Conservation (phyloP, 2,329 filamentous ascomycete genomes). For the Neopestalotiopsis rosae region DNA sequence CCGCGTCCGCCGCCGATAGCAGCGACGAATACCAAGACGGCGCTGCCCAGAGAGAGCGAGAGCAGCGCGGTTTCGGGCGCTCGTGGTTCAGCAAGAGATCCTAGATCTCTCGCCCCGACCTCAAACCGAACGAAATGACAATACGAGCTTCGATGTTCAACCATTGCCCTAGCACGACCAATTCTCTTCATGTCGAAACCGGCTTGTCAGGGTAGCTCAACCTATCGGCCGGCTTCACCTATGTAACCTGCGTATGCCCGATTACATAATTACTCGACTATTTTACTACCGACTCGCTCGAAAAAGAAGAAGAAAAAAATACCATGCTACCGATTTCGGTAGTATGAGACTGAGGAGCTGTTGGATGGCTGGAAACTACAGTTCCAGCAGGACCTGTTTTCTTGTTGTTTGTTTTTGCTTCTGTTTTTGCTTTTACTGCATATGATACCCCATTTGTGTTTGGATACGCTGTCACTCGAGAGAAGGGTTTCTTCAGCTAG, state of each 20-base stretch:
- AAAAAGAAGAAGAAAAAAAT: neutral
- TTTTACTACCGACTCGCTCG: neutral
- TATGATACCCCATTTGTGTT: constrained; percentile 62
- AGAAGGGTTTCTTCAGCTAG: constrained; percentile 19
- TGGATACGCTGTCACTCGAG: constrained; percentile 57
- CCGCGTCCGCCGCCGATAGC: constrained; percentile 42
- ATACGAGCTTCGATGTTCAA: constrained; percentile 34
- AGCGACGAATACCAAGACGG: constrained; percentile 60
- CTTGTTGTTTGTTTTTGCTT: constrained; percentile 19
- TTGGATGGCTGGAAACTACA: too few relatives aligned
- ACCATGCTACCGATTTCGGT: neutral
- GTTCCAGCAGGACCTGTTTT: constrained; percentile 6
- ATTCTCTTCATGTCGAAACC: neutral
- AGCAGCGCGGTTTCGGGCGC: constrained; percentile 63
- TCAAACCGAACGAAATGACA: neutral
- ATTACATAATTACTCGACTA: constrained; percentile 19
- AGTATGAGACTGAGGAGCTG: neutral
- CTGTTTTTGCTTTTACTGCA: constrained; percentile 34
- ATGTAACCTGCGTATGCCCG: neutral
- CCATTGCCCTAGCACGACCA: constrained; percentile 23
- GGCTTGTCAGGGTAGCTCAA: constrained; percentile 15
- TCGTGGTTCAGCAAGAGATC: constrained; percentile 40
- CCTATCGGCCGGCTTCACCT: constrained; percentile 4
- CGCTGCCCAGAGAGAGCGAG: constrained; percentile 61
- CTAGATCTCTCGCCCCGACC: constrained; percentile 26